Evolutionary conservation across 2,329 filamentous ascomycete species (phyloP).

Genomic region (Fusarium zealandicum): DNA sequence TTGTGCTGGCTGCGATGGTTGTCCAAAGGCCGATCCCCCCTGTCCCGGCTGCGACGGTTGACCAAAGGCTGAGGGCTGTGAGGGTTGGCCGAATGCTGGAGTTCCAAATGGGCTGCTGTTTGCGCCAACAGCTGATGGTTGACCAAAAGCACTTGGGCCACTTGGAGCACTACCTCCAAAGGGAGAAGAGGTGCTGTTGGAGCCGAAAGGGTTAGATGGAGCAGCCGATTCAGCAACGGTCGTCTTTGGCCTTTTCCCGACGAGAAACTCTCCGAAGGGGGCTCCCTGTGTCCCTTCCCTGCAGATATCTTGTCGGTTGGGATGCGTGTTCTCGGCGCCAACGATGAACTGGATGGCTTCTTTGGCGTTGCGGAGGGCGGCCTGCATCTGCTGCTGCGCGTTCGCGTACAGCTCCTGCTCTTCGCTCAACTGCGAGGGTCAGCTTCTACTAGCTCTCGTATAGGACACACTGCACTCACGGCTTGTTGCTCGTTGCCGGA

Average conservation of each 20-base stretch:
- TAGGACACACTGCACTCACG: constrained; percentile 47
- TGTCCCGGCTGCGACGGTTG: constrained; percentile 34
- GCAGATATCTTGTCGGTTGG: constrained; percentile 75
- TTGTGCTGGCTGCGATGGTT: constrained; percentile 42
- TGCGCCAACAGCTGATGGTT: constrained; percentile 44
- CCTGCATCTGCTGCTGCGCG: constrained; percentile 74
- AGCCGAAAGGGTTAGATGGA: constrained; percentile 54
- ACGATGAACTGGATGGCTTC: constrained; percentile 76
- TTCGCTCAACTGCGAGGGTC: constrained; percentile 60
- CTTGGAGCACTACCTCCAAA: constrained; percentile 46
- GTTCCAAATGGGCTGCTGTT: constrained; percentile 43
- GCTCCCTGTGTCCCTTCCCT: constrained; percentile 54
- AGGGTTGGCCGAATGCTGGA: constrained; percentile 41
- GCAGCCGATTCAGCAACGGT: constrained; percentile 39
- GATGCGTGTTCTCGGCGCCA: constrained; percentile 71
- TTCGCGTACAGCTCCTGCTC: constrained; percentile 68
- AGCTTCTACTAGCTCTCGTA: constrained; percentile 16
- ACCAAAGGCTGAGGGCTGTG: constrained; percentile 49
- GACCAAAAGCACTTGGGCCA: constrained; percentile 45
- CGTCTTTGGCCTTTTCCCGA: constrained; percentile 46
- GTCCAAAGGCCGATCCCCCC: constrained; percentile 45
- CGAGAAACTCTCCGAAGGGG: constrained; percentile 55
- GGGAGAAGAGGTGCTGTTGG: constrained; percentile 35
- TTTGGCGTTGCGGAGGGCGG: constrained; percentile 71
- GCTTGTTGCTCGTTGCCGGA: constrained; percentile 65